These are phyloP conservation scores for Acephala macrosclerotiorum DNA, from an alignment of 2,329 filamentous ascomycete genomes.

Conservation along the genomic window DNA sequence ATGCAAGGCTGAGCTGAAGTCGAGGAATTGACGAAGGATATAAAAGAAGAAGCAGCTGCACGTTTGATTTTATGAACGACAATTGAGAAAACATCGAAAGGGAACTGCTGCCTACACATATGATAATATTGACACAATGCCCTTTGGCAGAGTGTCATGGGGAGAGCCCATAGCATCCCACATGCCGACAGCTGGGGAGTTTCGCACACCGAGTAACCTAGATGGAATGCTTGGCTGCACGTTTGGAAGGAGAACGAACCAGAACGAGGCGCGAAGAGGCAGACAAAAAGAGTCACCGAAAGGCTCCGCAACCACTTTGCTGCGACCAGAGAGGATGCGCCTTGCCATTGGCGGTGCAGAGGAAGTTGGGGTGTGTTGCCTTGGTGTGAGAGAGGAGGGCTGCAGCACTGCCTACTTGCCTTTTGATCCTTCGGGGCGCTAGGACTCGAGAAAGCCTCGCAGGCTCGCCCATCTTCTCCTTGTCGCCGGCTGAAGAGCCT, in stretches of 20 bases:
- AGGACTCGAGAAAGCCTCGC: neutral
- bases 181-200: conserved; percentile 11
- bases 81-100: conserved; percentile 2
- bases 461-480: neutral
- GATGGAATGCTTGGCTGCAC: too few species aligned
- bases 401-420: conserved; percentile 29
- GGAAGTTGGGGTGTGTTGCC: conserved; percentile 12
- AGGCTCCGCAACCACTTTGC: conserved; percentile 12
- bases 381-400: conserved; percentile 1
- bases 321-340: conserved; percentile 8
- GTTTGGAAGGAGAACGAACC: neutral
- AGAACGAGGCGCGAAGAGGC: conserved; percentile 13
- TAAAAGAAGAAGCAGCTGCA: conserved; percentile 24
- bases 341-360: conserved; percentile 20
- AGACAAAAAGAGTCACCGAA: conserved; percentile 28
- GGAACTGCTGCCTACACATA: conserved; percentile 30
- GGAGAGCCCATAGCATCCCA: conserved; percentile 10
- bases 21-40: conserved; percentile 24
- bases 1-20: conserved; percentile 27
- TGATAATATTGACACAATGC: conserved; percentile 13
- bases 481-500: conserved; percentile 6
- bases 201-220: conserved; percentile 22
- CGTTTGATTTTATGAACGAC: conserved; percentile 5
- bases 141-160: conserved; percentile 19
- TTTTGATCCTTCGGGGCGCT: conserved; percentile 6